Evolutionary conservation across 225 moss, liverwort and hornwort species (phyloP).

Genomic region (Pleurozium schreberi): DNA sequence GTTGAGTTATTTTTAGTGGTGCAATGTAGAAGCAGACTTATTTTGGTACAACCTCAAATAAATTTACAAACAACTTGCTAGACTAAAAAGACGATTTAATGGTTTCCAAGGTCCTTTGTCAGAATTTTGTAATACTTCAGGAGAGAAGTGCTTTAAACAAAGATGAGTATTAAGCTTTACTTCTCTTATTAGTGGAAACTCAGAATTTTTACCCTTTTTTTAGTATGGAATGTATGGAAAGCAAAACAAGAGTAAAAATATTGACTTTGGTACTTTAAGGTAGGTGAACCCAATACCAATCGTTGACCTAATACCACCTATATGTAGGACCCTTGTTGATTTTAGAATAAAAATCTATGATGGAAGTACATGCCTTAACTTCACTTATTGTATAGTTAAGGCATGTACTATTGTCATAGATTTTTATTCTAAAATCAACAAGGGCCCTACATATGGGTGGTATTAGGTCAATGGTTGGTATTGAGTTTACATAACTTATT

Average conservation of each 20-base stretch:
- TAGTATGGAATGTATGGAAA: rapidly evolving
- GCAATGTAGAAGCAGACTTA: not conserved
- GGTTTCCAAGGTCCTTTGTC: not conserved
- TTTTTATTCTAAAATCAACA: no score
- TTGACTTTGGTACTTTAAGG: no score
- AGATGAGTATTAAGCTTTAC: not conserved
- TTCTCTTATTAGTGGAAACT: not conserved
- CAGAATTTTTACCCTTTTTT: not conserved
- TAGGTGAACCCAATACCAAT: no score
- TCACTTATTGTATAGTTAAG: no score
- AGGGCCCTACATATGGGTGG: no score
- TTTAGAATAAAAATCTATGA: no score
- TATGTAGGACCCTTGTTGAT: no score
- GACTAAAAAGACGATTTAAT: not conserved
- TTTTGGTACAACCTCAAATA: not conserved
- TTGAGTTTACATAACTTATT: no score
- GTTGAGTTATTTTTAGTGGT: not conserved
- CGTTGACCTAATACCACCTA: no score
- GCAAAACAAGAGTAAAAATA: not conserved
- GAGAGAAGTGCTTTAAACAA: not conserved
- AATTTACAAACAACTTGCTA: not conserved
- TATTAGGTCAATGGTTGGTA: no score
- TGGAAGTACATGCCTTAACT: no score
- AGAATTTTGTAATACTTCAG: not conserved
- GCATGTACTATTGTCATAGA: no score